These are phyloP conservation scores for Nemania sp. DNA, from an alignment of 2,329 filamentous ascomycete genomes.

Conservation along the genomic window DNA sequence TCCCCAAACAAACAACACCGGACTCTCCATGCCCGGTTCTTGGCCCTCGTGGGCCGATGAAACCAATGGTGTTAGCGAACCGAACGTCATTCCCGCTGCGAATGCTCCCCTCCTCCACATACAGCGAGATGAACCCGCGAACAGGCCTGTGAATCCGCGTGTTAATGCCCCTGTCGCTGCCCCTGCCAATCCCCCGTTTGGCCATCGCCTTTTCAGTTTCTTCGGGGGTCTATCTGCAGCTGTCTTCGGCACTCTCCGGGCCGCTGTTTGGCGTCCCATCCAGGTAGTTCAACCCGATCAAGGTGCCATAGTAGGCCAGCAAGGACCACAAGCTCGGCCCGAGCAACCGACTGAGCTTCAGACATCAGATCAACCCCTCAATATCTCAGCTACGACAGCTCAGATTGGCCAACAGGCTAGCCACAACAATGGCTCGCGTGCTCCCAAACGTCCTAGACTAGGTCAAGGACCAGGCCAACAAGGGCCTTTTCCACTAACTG, in stretches of 20 bases:
- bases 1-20: background rate
- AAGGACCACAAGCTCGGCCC: background rate
- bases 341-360: too few species aligned
- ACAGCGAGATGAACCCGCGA: background rate
- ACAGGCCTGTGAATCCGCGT: background rate
- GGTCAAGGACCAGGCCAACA: background rate
- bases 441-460: slow-evolving; percentile 11
- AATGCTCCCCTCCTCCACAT: background rate
- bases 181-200: background rate
- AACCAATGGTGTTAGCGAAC: background rate
- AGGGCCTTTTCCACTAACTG: background rate
- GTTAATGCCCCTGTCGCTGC: background rate
- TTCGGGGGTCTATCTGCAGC: slow-evolving; percentile 1
- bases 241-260: background rate
- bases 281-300: background rate
- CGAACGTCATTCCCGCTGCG: background rate
- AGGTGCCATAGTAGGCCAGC: background rate
- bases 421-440: background rate
- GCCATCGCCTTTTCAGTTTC: background rate
- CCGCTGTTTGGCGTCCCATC: slow-evolving; percentile 6
- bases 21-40: slow-evolving; percentile 18
- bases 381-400: background rate
- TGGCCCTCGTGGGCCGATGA: slow-evolving; percentile 25
- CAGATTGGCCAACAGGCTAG: background rate
- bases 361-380: background rate